phyloP scores from a whole-genome alignment of 768 basidiomycete species.

The Hydnum rufescens region DNA sequence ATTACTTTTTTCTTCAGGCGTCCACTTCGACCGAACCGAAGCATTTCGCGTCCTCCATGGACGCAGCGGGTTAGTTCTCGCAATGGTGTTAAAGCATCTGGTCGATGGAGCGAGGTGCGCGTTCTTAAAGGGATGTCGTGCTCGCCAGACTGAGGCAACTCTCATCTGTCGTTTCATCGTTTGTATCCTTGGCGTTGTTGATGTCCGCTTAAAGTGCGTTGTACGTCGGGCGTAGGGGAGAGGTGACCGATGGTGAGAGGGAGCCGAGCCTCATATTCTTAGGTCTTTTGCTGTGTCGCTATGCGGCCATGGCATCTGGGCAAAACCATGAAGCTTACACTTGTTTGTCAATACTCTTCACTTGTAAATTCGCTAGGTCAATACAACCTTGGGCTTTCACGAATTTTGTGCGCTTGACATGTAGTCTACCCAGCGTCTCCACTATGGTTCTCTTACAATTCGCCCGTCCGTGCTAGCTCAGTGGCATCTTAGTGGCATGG shows the following conservation, averaged over 20 bases:
- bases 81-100: slow-evolving; percentile 7
- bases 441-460: no score
- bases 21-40: background rate
- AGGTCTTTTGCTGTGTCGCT: slow-evolving; percentile 4
- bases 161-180: slow-evolving; percentile 3
- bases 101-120: slow-evolving; percentile 7
- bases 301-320: slow-evolving; percentile 8
- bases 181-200: background rate
- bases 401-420: no score
- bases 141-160: slow-evolving; percentile 6
- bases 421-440: no score
- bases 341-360: slow-evolving; percentile 1
- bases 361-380: no score
- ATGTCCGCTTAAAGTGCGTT: no score
- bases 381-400: no score
- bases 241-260: background rate
- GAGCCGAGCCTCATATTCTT: slow-evolving; percentile 7
- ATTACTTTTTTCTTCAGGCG: no score
- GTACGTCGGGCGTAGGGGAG: no score
- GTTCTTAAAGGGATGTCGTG: background rate
- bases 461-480: no score
- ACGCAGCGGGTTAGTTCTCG: slow-evolving; percentile 1
- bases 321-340: slow-evolving; percentile 8
- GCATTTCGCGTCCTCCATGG: background rate
- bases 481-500: no score